Percentiles rank a stretch among this genome's conserved stretches.
Conservation (phyloP, 352 stramenopile genomes). For the Pythium oligandrum region DNA sequence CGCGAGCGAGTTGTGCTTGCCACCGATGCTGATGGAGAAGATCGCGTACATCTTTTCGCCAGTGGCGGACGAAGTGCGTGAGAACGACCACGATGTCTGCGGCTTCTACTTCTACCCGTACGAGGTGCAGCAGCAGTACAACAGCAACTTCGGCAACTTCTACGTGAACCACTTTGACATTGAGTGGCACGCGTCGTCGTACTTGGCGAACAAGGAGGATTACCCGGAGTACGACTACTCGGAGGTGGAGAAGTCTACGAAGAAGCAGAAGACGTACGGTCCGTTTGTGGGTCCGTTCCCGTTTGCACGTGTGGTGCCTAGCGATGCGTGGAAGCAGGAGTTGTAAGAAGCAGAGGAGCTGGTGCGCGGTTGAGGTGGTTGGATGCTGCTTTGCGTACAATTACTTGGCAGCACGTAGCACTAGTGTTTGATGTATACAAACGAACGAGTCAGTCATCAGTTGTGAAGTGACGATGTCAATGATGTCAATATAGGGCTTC, state of each 20-base stretch:
- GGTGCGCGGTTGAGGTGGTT: too few species aligned
- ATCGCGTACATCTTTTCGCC: slow-evolving; percentile 57
- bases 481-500: too few species aligned
- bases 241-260: slow-evolving; percentile 51
- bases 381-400: too few species aligned
- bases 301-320: slow-evolving; percentile 53
- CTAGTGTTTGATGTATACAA: too few species aligned
- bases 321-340: slow-evolving; percentile 18
- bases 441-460: too few species aligned
- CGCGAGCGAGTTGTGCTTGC: slow-evolving; percentile 57
- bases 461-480: too few species aligned
- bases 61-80: slow-evolving; percentile 37
- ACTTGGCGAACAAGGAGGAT: slow-evolving; percentile 38
- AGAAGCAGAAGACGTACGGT: slow-evolving; percentile 53
- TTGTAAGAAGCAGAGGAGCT: slow-evolving; percentile 3
- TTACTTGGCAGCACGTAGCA: too few species aligned
- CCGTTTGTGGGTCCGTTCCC: slow-evolving; percentile 62
- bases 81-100: slow-evolving; percentile 63
- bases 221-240: slow-evolving; percentile 58
- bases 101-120: slow-evolving; percentile 78
- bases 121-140: slow-evolving; percentile 54
- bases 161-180: slow-evolving; percentile 74
- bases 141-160: slow-evolving; percentile 51
- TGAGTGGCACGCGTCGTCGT: slow-evolving; percentile 65
- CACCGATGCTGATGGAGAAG: slow-evolving; percentile 48